Base-by-base conservation (phyloP, 2,329 filamentous ascomycete genomes). In the Emmonsiellopsis sp. region DNA sequence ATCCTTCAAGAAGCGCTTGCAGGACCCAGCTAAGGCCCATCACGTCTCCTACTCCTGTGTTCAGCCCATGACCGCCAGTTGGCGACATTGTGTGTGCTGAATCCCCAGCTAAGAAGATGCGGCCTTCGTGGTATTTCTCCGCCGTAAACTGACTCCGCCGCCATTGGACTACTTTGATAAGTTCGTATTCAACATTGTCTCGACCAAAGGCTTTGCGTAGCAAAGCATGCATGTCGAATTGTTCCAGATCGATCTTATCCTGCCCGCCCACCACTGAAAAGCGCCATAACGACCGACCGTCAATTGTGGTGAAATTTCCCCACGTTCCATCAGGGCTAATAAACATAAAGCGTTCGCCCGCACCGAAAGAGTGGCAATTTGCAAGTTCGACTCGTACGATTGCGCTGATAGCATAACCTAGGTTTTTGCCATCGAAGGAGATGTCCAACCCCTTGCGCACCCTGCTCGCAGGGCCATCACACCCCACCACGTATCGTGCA, bases 1-100 rank as follows among this genome's bases (percentile, higher is more conserved):
- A 45, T 3, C 67, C 61, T 33, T 62, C 62, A 3, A 73, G 61
- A 4, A 71, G 72, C 8, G 67, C 61, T 0, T 71, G 70, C 3
- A 79, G 65, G 57, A 78, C 78, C 74, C 75, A 78, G n/a, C 69
- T 71, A 0, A 79, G 65, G 55, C 78, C 77, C 21, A 72, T 63
- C 3, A 73, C 69, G 49, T 78, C 75, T 11, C 74, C 49, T 50
- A 71, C 14, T 13, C 58, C 58, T 7, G 62, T 57, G 39, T 62
- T 69, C 5, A 58, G 60, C 6, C 59, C 59, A 11, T 55, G 46
- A 5, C 58, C 59, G 9, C 53, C 59, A 40, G 37, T 42, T n/a
- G 59, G 59, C 9, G 56, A 46, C 49, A 58, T 53, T 17, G 50
- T 45, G 47, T 61, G 59, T 9, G 59, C 59, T 14, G 59, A 57